Percentiles rank a stretch among this genome's conserved stretches.
Evolutionary conservation across 140 eudicot species (phyloP).

Genomic region (Anethum foeniculum): DNA sequence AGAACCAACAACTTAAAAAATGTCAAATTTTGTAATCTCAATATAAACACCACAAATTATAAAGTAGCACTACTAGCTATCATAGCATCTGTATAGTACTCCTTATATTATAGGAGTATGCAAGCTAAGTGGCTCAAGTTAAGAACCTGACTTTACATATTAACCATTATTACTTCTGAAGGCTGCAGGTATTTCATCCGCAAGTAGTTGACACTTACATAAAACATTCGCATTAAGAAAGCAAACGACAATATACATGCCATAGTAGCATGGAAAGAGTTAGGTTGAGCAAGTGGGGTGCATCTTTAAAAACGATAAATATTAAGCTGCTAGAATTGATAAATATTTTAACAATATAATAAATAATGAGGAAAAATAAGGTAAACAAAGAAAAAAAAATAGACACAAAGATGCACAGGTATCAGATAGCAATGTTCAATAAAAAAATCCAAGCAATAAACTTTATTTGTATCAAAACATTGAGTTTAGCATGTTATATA

Average conservation of each 20-base stretch:
- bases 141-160: not conserved
- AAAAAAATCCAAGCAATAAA: not conserved
- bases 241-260: not conserved
- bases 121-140: not conserved
- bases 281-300: not conserved
- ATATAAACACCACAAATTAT: not conserved
- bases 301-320: not conserved
- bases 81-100: not conserved
- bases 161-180: not conserved
- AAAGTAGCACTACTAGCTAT: not conserved
- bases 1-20: not conserved
- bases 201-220: not conserved
- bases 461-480: not conserved
- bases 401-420: not conserved
- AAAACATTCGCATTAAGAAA: not conserved
- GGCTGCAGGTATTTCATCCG: not conserved
- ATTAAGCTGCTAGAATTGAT: not conserved
- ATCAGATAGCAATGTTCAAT: not conserved
- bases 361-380: not conserved
- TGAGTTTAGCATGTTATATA: not conserved
- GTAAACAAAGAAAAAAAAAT: not conserved
- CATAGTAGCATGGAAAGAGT: not conserved
- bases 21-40: not conserved
- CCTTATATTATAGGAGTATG: not conserved
- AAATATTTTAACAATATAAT: not conserved